Percentiles rank a stretch among this genome's conserved stretches.
Evolutionary conservation across 306 rosid genomes (phyloP).

Genomic region (Gastrolobium villosum): DNA sequence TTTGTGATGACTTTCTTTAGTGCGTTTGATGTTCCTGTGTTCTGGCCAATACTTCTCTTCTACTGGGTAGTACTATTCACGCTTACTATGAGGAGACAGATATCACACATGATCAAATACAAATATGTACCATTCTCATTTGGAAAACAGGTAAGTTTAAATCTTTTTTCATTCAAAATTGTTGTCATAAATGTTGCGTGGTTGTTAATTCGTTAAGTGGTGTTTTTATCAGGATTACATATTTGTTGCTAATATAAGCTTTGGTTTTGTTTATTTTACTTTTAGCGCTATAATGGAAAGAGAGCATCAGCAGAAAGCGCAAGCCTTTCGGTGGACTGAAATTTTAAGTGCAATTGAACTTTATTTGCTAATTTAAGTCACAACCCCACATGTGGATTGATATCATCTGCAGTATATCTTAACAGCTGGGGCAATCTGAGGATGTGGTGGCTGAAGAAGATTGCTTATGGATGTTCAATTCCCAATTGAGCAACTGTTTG

Average conservation of each 20-base stretch:
- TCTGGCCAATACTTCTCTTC: slow-evolving; percentile 97
- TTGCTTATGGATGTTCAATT: slow-evolving; percentile 44
- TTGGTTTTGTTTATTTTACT: slow-evolving; percentile 38
- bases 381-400: slow-evolving; percentile 48
- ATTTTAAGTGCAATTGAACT: slow-evolving; percentile 51
- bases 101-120: slow-evolving; percentile 93
- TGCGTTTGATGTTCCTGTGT: slow-evolving; percentile 75
- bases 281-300: slow-evolving; percentile 83
- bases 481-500: slow-evolving; percentile 48
- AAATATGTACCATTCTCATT: slow-evolving; percentile 95
- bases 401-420: slow-evolving; percentile 53
- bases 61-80: slow-evolving; percentile 87
- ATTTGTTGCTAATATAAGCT: slow-evolving; percentile 35
- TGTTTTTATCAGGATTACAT: slow-evolving; percentile 24
- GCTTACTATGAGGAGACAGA: slow-evolving; percentile 95
- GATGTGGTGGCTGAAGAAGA: slow-evolving; percentile 49
- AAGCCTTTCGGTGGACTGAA: slow-evolving; percentile 62
- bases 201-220: slow-evolving; percentile 15
- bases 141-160: slow-evolving; percentile 86
- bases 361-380: slow-evolving; percentile 41
- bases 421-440: slow-evolving; percentile 50
- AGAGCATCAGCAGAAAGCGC: slow-evolving; percentile 62
- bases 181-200: background rate
- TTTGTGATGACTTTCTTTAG: slow-evolving; percentile 90
- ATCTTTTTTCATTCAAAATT: slow-evolving; percentile 5